A percentile compares a stretch with the other conserved stretches of the same genome.
Evolutionary conservation across 2,329 filamentous ascomycete species (phyloP).

Genomic region (Penicillium sp.): DNA sequence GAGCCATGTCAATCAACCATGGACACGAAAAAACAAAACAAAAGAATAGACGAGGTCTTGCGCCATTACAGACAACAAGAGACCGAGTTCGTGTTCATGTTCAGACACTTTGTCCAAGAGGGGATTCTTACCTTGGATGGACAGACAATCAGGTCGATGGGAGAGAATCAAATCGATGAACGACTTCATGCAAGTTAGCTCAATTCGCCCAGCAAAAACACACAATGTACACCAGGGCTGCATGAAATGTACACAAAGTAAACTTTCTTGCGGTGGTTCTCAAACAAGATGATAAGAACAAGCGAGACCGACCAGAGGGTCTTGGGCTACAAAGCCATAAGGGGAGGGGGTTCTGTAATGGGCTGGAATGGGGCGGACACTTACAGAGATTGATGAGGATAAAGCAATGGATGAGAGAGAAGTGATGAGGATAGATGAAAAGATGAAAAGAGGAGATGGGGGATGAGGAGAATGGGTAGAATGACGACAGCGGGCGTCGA

Average conservation of each 20-base stretch:
- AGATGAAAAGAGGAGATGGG: not conserved
- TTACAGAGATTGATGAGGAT: not conserved
- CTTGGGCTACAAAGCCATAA: too few relatives aligned
- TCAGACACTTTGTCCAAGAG: not conserved
- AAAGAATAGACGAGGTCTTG: not conserved
- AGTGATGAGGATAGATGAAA: not conserved
- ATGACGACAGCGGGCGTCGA: not conserved
- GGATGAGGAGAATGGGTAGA: not conserved
- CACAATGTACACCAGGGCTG: not conserved
- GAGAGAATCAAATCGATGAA: not conserved
- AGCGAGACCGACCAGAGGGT: not conserved
- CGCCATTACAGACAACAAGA: not conserved
- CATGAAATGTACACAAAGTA: not conserved
- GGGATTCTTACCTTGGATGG: not conserved
- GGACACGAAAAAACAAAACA: constrained; percentile 3
- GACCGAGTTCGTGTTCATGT: not conserved
- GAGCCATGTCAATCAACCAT: not conserved
- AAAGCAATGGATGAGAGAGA: not conserved
- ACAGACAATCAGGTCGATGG: not conserved
- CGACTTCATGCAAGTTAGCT: not conserved
- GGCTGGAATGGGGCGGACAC: too few relatives aligned
- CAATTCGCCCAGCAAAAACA: not conserved
- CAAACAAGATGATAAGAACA: not conserved
- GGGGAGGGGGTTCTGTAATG: too few relatives aligned
- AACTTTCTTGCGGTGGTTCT: not conserved